Percentiles rank a stretch among this genome's conserved stretches.
These are phyloP conservation scores for Colletotrichum cuscutae DNA, from an alignment of 2,329 filamentous ascomycete species.

Conservation along the genomic window DNA sequence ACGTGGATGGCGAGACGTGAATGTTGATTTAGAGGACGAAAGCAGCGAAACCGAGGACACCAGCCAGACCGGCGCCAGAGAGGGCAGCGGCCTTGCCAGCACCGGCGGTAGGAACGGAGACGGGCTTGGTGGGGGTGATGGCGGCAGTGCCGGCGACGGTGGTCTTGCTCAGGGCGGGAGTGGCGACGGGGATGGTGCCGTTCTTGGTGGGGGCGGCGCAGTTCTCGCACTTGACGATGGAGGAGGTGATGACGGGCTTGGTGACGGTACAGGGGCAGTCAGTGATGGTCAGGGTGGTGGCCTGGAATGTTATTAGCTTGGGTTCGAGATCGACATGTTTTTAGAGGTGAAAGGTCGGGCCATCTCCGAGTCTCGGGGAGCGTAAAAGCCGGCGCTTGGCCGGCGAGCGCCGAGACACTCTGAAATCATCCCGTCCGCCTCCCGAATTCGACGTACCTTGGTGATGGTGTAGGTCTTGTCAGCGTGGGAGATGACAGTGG, in stretches of 20 bases:
- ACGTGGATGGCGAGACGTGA: slow-evolving; percentile 48
- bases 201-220: slow-evolving; percentile 51
- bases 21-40: slow-evolving; percentile 65
- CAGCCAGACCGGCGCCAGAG: slow-evolving; percentile 69
- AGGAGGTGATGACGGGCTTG: slow-evolving; percentile 65
- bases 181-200: slow-evolving; percentile 39
- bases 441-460: slow-evolving; percentile 21
- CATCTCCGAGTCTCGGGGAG: not conserved
- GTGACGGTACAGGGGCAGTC: slow-evolving; percentile 77
- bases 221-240: slow-evolving; percentile 63
- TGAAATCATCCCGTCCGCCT: not conserved
- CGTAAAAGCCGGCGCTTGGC: not conserved
- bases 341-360: not conserved
- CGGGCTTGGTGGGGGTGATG: slow-evolving; percentile 42
- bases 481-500: slow-evolving; percentile 73
- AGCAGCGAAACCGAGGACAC: slow-evolving; percentile 68
- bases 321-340: not conserved
- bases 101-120: slow-evolving; percentile 60
- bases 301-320: slow-evolving; percentile 51
- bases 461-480: slow-evolving; percentile 76
- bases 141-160: slow-evolving; percentile 44
- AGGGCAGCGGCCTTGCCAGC: slow-evolving; percentile 66
- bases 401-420: slow-evolving; percentile 43
- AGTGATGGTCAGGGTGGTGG: slow-evolving; percentile 77
- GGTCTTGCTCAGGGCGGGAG: slow-evolving; percentile 42